Evolutionary conservation across 1,284 basidiomycete species (phyloP).

Genomic region (Fistulinella cinereoalba): DNA sequence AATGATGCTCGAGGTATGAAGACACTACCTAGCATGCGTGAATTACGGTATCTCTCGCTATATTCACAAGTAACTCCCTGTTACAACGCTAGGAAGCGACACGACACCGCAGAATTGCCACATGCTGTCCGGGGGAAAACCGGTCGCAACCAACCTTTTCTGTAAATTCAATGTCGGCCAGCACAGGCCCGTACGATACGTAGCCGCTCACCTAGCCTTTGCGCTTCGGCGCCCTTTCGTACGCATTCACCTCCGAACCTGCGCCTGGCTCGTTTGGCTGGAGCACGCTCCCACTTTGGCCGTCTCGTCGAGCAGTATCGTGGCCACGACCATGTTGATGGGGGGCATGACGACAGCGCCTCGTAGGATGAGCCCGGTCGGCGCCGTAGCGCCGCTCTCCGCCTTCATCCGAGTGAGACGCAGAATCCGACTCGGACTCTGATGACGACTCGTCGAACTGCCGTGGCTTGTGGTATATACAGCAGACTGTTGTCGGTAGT

Average conservation of each 20-base stretch:
- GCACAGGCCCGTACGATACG: no score
- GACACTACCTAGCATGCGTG: no score
- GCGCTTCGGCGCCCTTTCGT: slow-evolving; percentile 23
- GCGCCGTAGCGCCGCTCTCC: not conserved
- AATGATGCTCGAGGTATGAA: no score
- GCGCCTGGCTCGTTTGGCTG: slow-evolving; percentile 9
- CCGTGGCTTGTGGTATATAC: slow-evolving; percentile 82
- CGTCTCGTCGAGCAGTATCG: slow-evolving; percentile 5
- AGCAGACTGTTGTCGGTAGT: slow-evolving; percentile 87
- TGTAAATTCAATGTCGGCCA: no score
- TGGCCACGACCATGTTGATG: slow-evolving; percentile 7
- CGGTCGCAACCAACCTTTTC: no score
- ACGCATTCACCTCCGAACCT: slow-evolving; percentile 22
- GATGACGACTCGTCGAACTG: slow-evolving; percentile 78
- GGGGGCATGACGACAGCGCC: slow-evolving; percentile 4
- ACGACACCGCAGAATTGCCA: no score
- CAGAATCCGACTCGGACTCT: slow-evolving; percentile 51
- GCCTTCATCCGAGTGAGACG: slow-evolving; percentile 36
- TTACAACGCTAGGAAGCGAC: no score
- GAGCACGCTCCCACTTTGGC: slow-evolving; percentile 11
- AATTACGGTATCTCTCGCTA: no score
- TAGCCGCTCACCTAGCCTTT: slow-evolving; percentile 15
- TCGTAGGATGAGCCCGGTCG: slow-evolving; percentile 16
- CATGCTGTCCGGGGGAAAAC: no score
- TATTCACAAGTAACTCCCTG: no score